Evolutionary conservation across 257 asterid genomes (phyloP), one percentile per base, ranked within the genome.

Genomic region (Nicotiana benthamiana): DNA sequence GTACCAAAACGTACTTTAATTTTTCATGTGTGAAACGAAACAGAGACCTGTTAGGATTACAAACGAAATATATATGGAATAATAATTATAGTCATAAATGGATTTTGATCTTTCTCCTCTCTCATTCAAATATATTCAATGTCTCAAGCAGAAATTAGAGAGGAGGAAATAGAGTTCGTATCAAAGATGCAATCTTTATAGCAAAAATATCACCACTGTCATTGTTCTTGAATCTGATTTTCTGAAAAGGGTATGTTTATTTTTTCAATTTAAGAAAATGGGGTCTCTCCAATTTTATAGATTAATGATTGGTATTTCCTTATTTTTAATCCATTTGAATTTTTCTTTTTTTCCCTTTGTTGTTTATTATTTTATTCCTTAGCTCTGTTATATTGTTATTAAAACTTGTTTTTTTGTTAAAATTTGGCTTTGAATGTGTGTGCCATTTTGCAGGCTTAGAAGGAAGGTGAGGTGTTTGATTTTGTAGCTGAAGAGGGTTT

Each of bases 391-490:
- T 76, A 56, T 67, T 72, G 24, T 54, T 80, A 70, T 6, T 22
- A 36, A 30, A 30, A 7, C 82, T 64, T 75, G 75, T 59, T 84
- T 75, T 83, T 86, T 52, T n/a, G n/a, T n/a, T n/a, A n/a, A n/a
- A 86, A 81, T 79, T 84, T 81, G 46, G 46, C 7, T 56, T 82
- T 83, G 81, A 16, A 77, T 70, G 75, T 52, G n/a, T 67, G 54
- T 60, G 66, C 81, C 65, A 65, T 86, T 87, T 83, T 85, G 70
- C 90, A 91, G 90, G 90, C 86, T 87, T 84, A 81, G 89, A 87
- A 88, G 89, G 91, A 85, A 84, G 85, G 88, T 82, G 89, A 74
- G 46, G 46, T 65, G 86, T 86, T 90, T 90, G 94, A 87, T 93
- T 92, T 90, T 90, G 89, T 79, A 87, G 89, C 85, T 70, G 84